phyloP scores from a whole-genome alignment of 495 filamentous ascomycete species.

The Chaetomidium leptoderma region DNA sequence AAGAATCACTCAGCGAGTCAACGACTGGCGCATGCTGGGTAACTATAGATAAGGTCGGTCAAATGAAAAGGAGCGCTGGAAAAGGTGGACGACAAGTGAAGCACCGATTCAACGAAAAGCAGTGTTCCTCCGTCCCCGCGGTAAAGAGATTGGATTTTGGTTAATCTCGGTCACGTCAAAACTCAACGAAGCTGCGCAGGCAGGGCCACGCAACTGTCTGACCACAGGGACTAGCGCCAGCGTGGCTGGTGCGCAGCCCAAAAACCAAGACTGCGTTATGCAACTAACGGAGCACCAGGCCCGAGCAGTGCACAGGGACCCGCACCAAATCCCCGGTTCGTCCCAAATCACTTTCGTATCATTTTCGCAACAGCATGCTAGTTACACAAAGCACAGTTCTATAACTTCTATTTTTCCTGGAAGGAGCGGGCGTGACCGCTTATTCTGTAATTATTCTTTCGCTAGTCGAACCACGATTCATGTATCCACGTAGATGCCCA shows the following conservation, averaged over 20 bases:
- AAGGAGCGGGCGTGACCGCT: no score
- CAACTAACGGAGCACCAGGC: background rate
- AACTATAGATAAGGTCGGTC: background rate
- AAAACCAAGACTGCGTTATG: background rate
- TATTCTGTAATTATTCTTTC: no score
- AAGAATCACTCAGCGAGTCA: background rate
- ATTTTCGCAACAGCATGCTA: no score
- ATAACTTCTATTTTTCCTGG: no score
- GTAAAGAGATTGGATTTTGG: conserved; percentile 1
- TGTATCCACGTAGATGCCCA: no score
- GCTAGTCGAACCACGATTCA: no score
- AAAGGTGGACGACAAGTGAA: background rate
- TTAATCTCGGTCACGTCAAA: conserved; percentile 12
- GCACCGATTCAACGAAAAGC: background rate
- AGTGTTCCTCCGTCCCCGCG: conserved; percentile 9
- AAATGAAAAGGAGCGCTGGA: background rate
- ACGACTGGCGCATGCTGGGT: background rate
- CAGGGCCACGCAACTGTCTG: conserved; percentile 7
- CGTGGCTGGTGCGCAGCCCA: background rate
- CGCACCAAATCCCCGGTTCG: no score
- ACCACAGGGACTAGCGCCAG: background rate
- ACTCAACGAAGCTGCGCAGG: conserved; percentile 3
- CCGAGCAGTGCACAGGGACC: background rate
- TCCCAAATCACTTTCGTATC: no score
- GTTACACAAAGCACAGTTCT: no score